Evolutionary conservation across 331 rosid species (phyloP).

Genomic region (Cydonia oblonga): DNA sequence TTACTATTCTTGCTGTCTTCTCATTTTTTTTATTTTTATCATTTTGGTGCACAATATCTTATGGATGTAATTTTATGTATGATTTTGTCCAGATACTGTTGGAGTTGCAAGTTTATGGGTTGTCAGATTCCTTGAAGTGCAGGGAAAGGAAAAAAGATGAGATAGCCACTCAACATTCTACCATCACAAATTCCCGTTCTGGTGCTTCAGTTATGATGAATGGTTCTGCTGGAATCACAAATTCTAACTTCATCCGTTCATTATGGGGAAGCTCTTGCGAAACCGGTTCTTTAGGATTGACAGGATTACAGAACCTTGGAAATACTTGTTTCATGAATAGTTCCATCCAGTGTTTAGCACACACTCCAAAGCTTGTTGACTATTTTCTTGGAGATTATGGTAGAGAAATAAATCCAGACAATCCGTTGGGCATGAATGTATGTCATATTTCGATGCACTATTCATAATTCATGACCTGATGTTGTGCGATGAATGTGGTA

Average conservation of each 20-base stretch:
- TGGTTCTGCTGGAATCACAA: conserved; percentile 42
- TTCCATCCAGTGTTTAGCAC: conserved; percentile 89
- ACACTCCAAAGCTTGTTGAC: conserved; percentile 95
- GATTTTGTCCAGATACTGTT: conserved; percentile 53
- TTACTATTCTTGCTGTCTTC: background rate
- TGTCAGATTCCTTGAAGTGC: conserved; percentile 75
- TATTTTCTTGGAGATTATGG: conserved; percentile 92
- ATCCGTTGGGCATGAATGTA: conserved; percentile 97
- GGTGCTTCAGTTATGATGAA: conserved; percentile 45
- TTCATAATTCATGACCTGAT: background rate
- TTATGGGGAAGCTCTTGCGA: conserved; percentile 56
- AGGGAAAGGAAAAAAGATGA: conserved; percentile 74
- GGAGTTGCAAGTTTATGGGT: conserved; percentile 90
- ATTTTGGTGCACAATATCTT: conserved; percentile 9
- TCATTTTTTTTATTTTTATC: background rate
- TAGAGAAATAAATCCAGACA: conserved; percentile 80
- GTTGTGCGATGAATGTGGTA: background rate
- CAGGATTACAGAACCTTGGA: conserved; percentile 93
- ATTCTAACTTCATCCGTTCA: conserved; percentile 32
- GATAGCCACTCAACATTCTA: conserved; percentile 10
- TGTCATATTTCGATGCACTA: conserved; percentile 23
- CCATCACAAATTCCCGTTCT: conserved; percentile 27
- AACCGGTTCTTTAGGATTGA: conserved; percentile 88
- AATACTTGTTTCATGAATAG: conserved; percentile 99
- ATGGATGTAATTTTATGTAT: background rate